Evolutionary conservation across 257 asterid genomes (phyloP), one percentile per base, ranked within the genome.

Genomic region (Solanum tarapatanum): DNA sequence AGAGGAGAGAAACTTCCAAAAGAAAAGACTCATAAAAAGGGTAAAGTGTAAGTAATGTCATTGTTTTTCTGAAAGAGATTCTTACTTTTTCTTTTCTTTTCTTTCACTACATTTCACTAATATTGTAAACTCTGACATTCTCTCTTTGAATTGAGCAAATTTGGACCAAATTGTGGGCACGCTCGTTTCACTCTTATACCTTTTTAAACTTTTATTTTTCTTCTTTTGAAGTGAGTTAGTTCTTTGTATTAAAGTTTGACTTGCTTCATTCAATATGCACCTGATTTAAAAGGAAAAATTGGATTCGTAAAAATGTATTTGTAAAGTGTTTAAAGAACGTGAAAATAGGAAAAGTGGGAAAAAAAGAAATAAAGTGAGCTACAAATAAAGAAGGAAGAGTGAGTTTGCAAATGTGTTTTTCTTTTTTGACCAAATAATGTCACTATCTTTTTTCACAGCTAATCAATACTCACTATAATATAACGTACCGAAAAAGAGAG

Each of bases 161-260:
- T 80, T 51, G 87, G 89, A 35, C 41, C 83, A 35, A 83, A 73
- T 30, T 75, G 89, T 43, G 90, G 89, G 89, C 92, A 90, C 91
- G 92, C 90, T 87, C 74, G 43, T 79, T 74, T 62, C 3, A 43
- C 33, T 26, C 48, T 66, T 77, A 64, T 88, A 30, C 23, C 86
- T 76, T 48, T 55, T 51, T 10, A 35, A 85, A 23, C 68, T 58
- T 58, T 58, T 19, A 39, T 39, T 11, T 48, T 72, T 68, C 17
- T 21, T 16, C 45, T 68, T 55, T 55, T 41, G 74, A 76, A 58
- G 60, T 30, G 48, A 74, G 48, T 73, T 35, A 69, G 30, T 68
- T 80, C 39, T 32, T 80, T 45, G 85, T 69, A 35, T 84, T 88
- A 88, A 89, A 91, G 90, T 91, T 91, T 91, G 93, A 91, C 93